Percentiles rank a stretch among this genome's conserved stretches.
Conservation (phyloP, 2,329 filamentous ascomycete species). For the Alternaria longipes region DNA sequence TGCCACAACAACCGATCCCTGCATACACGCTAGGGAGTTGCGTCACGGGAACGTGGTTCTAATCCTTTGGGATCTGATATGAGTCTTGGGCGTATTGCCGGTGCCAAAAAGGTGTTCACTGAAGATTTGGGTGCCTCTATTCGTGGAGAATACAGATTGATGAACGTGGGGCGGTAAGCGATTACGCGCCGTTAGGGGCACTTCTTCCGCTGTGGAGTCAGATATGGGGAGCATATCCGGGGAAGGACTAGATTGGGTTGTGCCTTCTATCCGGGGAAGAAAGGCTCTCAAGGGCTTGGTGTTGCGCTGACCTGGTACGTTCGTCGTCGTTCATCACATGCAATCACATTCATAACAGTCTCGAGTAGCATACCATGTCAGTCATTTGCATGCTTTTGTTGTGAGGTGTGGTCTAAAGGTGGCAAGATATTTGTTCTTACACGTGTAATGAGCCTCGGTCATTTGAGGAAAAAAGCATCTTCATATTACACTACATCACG, state of each 20-base stretch:
- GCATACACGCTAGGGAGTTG: not conserved
- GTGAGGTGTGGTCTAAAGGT: not conserved
- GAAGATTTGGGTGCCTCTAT: not conserved
- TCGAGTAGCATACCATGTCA: not conserved
- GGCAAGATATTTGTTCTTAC: too few species aligned
- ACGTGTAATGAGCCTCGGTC: too few species aligned
- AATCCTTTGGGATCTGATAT: not conserved
- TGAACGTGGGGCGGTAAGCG: not conserved
- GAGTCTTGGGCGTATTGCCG: not conserved
- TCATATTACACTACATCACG: not conserved
- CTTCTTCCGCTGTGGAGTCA: constrained; percentile 7
- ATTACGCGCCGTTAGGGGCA: not conserved
- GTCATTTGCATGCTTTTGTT: not conserved
- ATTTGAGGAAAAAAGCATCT: not conserved
- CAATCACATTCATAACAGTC: not conserved
- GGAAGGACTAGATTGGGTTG: constrained; percentile 1
- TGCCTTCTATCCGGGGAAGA: constrained; percentile 3
- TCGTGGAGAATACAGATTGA: constrained; percentile 13
- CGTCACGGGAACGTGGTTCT: not conserved
- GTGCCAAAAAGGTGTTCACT: not conserved
- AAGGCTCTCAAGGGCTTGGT: not conserved
- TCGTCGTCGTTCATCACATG: not conserved
- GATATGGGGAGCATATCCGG: not conserved
- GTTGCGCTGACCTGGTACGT: not conserved
- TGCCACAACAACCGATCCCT: constrained; percentile 14